Base-by-base conservation (phyloP, 768 basidiomycete genomes). In the Rhodotorula toruloides region DNA sequence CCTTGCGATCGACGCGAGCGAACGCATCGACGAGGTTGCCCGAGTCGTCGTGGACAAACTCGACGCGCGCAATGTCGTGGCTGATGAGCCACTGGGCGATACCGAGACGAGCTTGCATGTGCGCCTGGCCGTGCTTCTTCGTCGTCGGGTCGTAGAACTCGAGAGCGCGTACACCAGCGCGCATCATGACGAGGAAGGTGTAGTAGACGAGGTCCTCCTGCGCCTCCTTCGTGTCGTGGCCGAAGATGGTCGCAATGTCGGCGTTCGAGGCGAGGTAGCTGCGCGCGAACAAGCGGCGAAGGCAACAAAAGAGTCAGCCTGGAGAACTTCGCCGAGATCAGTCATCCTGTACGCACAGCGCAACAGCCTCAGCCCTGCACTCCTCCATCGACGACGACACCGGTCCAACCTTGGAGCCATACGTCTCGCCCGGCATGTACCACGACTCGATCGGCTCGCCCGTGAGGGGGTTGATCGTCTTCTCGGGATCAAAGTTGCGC, bases 361-460 rank as follows among this genome's bases (percentile, higher is more conserved):
- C 88, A 29, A 90, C 90, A 4, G 88, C 83, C 78, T 93, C 91
- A 14, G 90, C 90, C n/a, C 91, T 85, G 72, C 90, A 91, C 79
- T 92, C 90, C 77, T 92, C 91, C 84, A 91, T 84, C 2, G 90
- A 91, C 0, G 90, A 91, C 7, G 89, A 90, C 13, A 90, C 87
- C 66, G 91, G 87, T 1, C 90, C 90, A 3, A 93, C 81, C 3
- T 91, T 86, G 16, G 89, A 85, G 54, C 84, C 87, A 44, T 89
- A 83, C 0, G 87, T 90, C 56, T 56, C 90, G 13, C 90, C 90
- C 40, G 87, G 83, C 75, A 88, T 88, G 77, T 93, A 93, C 90
- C 90, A 92, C 22, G 87, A 86, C 6, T 83, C 81, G 60, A 72
- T 46, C 14, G 50, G 42, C 37, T 64, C 54, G 7, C 58, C 72